These are phyloP conservation scores for Plectosphaerella sp. DNA, from an alignment of 2,329 filamentous ascomycete genomes.

Conservation along the genomic window DNA sequence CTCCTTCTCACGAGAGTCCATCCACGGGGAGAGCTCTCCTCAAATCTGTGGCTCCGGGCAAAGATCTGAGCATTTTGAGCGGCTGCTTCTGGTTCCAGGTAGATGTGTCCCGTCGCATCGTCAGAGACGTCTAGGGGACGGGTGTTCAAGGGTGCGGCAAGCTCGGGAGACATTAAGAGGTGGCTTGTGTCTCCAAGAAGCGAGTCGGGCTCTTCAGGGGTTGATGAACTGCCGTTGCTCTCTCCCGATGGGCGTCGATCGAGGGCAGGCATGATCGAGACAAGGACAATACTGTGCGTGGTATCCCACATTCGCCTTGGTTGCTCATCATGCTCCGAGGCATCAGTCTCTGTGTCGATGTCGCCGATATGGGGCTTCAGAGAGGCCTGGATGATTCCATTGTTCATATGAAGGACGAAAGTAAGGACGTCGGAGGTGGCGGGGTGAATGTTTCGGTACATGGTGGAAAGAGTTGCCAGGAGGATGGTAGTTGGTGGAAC, in stretches of 20 bases:
- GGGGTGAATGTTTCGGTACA: neutral
- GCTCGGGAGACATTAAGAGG: conserved; percentile 20
- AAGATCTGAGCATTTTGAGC: conserved; percentile 16
- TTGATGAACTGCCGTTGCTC: conserved; percentile 5
- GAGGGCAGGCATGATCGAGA: conserved; percentile 28
- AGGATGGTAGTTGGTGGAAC: too few relatives aligned
- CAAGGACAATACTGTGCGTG: conserved; percentile 24
- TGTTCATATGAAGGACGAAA: neutral
- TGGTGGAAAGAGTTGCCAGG: neutral
- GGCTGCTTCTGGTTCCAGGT: conserved; percentile 3
- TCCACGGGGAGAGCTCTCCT: conserved; percentile 12
- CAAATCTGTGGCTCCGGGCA: conserved; percentile 16
- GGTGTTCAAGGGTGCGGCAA: conserved; percentile 26
- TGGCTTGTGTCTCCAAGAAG: conserved; percentile 32
- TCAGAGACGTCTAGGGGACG: conserved; percentile 17
- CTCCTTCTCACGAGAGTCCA: neutral
- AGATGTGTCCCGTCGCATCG: conserved; percentile 12
- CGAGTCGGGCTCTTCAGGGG: conserved; percentile 19
- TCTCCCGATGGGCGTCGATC: conserved; percentile 19
- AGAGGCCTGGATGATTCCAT: neutral
- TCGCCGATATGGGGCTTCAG: conserved; percentile 12
- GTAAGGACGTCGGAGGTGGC: neutral
- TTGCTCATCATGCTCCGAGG: conserved; percentile 19
- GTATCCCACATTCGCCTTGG: conserved; percentile 19
- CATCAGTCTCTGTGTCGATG: conserved; percentile 28